Percentiles rank a stretch among this genome's conserved stretches.
phyloP scores from a whole-genome alignment of 768 basidiomycete species.

The Mycena kentingensis region DNA sequence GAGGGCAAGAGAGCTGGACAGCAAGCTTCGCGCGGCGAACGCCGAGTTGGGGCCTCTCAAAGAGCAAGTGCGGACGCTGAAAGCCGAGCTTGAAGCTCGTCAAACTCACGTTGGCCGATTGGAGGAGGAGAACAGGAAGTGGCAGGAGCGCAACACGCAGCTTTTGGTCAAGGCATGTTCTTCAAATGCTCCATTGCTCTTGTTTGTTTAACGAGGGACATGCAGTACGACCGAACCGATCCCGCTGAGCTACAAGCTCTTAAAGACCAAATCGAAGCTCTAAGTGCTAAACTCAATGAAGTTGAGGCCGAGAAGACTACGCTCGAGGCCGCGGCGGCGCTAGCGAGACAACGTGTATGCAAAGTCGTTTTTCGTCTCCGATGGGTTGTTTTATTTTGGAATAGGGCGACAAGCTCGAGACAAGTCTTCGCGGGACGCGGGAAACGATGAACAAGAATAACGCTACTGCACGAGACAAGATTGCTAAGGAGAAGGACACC shows the following conservation, averaged over 20 bases:
- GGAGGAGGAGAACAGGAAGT: conserved; percentile 74
- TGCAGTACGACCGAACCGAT: conserved; percentile 84
- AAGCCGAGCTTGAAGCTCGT: conserved; percentile 75
- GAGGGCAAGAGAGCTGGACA: conserved; percentile 67
- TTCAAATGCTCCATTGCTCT: background rate
- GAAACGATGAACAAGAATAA: conserved; percentile 41
- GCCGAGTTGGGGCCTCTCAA: conserved; percentile 70
- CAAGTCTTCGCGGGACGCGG: too few relatives aligned
- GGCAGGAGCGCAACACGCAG: conserved; percentile 84
- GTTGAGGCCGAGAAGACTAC: conserved; percentile 15
- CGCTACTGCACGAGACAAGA: conserved; percentile 34
- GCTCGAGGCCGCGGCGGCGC: conserved; percentile 30
- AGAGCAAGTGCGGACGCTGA: conserved; percentile 63
- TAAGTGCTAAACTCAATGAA: conserved; percentile 44
- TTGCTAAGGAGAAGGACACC: conserved; percentile 46
- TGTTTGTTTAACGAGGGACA: conserved; percentile 2
- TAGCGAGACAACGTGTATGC: too few relatives aligned
- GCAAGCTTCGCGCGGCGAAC: conserved; percentile 57
- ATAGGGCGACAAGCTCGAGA: too few relatives aligned
- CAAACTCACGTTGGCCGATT: conserved; percentile 67
- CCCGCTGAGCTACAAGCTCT: conserved; percentile 81
- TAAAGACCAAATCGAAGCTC: conserved; percentile 65
- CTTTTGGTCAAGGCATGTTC: conserved; percentile 71
- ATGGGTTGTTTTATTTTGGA: conserved; percentile 28
- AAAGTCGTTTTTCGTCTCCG: too few relatives aligned